These are phyloP conservation scores for Fusarium staphyleae DNA, from an alignment of 2,329 filamentous ascomycete genomes.

Conservation along the genomic window DNA sequence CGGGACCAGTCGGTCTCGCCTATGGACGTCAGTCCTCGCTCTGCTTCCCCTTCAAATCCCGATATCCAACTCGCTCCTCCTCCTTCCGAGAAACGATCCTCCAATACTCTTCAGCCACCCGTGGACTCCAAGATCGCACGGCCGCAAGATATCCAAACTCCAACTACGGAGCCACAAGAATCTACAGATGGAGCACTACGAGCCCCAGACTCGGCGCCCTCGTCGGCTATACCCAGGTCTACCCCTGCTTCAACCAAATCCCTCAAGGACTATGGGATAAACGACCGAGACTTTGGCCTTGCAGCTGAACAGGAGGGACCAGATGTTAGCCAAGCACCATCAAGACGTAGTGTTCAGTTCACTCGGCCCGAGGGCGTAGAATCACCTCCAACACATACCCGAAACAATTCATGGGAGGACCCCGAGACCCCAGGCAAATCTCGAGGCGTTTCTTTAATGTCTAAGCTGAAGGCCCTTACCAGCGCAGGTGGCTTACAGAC, in stretches of 20 bases:
- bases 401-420: slow-evolving; percentile 72
- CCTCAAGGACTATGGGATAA: slow-evolving; percentile 31
- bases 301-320: slow-evolving; percentile 19
- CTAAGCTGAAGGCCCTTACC: slow-evolving; percentile 78
- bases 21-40: slow-evolving; percentile 29
- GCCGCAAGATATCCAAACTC: slow-evolving; percentile 4
- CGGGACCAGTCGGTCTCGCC: slow-evolving; percentile 34
- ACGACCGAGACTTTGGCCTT: slow-evolving; percentile 32
- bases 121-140: slow-evolving; percentile 27
- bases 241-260: slow-evolving; percentile 35
- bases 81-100: slow-evolving; percentile 24
- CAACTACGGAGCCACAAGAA: slow-evolving; percentile 21
- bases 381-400: slow-evolving; percentile 58
- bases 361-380: slow-evolving; percentile 62
- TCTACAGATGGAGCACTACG: slow-evolving; percentile 9
- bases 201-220: slow-evolving; percentile 17
- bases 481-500: slow-evolving; percentile 57
- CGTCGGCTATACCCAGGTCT: slow-evolving; percentile 31
- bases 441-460: slow-evolving; percentile 73
- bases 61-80: slow-evolving; percentile 22
- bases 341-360: slow-evolving; percentile 76
- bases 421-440: slow-evolving; percentile 66
- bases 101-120: slow-evolving; percentile 32
- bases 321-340: slow-evolving; percentile 26
- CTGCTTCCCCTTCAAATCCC: slow-evolving; percentile 33